Base-by-base conservation (phyloP, 2,329 filamentous ascomycete genomes). In the Aspergillus unguis region DNA sequence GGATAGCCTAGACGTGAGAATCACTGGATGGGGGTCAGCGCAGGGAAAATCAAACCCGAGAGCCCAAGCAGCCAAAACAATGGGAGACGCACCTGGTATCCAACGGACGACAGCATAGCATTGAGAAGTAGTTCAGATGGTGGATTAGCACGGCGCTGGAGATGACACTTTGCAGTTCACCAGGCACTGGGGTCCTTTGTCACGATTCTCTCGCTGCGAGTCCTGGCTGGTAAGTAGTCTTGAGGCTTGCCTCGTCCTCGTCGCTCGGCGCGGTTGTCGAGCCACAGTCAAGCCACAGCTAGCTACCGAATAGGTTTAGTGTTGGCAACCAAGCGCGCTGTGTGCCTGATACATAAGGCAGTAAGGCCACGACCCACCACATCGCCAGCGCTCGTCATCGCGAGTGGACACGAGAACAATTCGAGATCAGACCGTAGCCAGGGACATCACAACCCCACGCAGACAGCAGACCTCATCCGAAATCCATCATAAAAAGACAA, bases 231-330 rank as follows among this genome's bases (percentile, higher is more conserved):
- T 27, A 23, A 28, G 11, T n/a, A 50, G 48, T 51, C 48, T 44
- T 44, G 44, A 43, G 42, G 48, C 41, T 50, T 11, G 31, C 29
- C 26, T 29, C 31, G 41, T 33, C 8, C 42, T 44, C 42, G 17
- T 46, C 36, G 5, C n/a, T 46, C 44, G 44, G 43, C 9, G 31
- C 31, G 31, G 32, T 6, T 38, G 11, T 27, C 29, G 33, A 55
- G 55, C 55, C 55, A 55, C 49, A 52, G 17, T 29, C 31, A 9
- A 45, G 55, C 55, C 55, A 58, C 53, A 41, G 26, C 36, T 57
- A 57, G 45, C 4, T 4, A 44, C 35, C n/a, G 3, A 43, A 42
- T 35, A 11, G 52, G 54, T 11, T 28, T 58, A 58, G 54, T 37
- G 45, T n/a, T 4, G 3, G 29, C 27, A 8, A 29, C 44, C 7